Base-by-base conservation (phyloP, 2,329 filamentous ascomycete genomes). In the Seiridium unicorne region DNA sequence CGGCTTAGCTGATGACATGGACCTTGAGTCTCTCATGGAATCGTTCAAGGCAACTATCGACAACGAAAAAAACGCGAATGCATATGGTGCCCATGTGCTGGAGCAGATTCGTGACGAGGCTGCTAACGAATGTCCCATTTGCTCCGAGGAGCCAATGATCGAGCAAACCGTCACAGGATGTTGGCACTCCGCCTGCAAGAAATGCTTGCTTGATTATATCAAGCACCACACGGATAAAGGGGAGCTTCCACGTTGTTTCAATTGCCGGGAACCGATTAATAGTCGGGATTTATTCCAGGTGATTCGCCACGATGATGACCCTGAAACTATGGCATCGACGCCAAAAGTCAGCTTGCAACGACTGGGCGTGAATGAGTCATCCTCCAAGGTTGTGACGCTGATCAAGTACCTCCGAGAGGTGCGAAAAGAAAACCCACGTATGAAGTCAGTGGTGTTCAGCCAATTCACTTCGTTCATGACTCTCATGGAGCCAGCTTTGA, bases 121-220 rank as follows among this genome's bases (percentile, higher is more conserved):
- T 0, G 86, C 89, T 61, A 90, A 90, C 62, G 95, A 99, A 77
- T 99, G 95, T 69, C 94, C 95, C 0, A 91, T 99, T 57, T 99
- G 95, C 75, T 87, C 91, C 3, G 94, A 98, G 73, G 95, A 98
- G 73, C 93, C 93, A 3, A 98, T 98, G 93, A 85, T 92, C 46
- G 90, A 97, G 58, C 94, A 96, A 70, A 90, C 91, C 0, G 95
- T 99, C 1, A 98, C 95, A 0, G 92, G 92, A 0, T 99, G 95
- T 76, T 99, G 95, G 93, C 95, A 99, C 74, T 96, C 92, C 40
- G 93, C 95, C 1, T 99, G 95, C 79, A 97, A 95, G 75, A 89
- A 91, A 63, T 99, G 95, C 68, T 78, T 98, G n/a, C 79, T 96
- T 2, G 88, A 92, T 66, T 97, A 92, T 67, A 96, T 99, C 69